Conservation (phyloP, 371 early-diverging fungal genomes). For the Mucor saturninus region DNA sequence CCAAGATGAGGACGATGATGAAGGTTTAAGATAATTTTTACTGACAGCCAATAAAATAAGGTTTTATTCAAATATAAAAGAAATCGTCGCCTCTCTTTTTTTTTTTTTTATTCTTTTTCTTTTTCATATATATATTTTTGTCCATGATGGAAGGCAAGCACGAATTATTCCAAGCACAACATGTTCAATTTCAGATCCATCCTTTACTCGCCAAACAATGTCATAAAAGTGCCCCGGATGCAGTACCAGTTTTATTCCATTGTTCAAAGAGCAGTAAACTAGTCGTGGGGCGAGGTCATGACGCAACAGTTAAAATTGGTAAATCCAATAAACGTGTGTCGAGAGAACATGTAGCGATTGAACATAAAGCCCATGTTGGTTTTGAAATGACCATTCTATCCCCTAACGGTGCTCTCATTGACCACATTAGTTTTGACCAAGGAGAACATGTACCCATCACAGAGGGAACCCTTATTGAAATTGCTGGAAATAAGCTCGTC, state of each 20-base stretch:
- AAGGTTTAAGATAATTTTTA: constrained; percentile 14
- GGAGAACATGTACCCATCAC: constrained; percentile 32
- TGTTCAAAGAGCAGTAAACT: constrained; percentile 34
- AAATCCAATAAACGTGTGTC: constrained; percentile 53
- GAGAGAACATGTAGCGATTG: constrained; percentile 52
- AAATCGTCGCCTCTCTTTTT: background rate
- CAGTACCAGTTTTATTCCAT: constrained; percentile 17
- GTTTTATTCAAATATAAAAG: background rate
- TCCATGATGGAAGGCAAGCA: background rate
- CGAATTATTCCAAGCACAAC: constrained; percentile 26
- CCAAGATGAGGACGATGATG: constrained; percentile 17
- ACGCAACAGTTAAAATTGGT: constrained; percentile 53
- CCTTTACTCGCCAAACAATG: constrained; percentile 22
- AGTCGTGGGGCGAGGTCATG: constrained; percentile 54
- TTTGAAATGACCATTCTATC: constrained; percentile 54
- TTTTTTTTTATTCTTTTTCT: constrained; percentile 3
- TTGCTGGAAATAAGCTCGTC: constrained; percentile 31
- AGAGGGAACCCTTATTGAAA: constrained; percentile 34
- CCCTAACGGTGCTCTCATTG: constrained; percentile 51
- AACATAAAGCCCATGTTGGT: constrained; percentile 35
- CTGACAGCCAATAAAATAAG: background rate
- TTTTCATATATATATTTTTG: background rate
- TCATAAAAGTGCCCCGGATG: constrained; percentile 28
- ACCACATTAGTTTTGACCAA: constrained; percentile 28
- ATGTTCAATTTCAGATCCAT: constrained; percentile 21